Conservation (phyloP, 371 early-diverging fungal genomes). For the Haplosporangium sp. region DNA sequence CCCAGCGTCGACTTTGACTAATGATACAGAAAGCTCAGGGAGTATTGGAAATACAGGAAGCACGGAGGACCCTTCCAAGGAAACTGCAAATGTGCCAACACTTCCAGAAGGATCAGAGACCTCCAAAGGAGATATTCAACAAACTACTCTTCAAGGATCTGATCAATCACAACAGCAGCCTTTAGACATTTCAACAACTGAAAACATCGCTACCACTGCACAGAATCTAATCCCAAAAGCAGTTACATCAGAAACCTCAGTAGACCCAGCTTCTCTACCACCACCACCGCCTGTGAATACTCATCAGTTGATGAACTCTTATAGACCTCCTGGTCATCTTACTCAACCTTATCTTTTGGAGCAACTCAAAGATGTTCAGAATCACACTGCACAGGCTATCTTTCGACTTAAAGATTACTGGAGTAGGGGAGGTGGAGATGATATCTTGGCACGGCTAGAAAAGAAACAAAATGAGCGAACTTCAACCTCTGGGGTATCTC, state of each 20-base stretch:
- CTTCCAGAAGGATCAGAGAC: background rate
- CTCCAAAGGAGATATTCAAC: background rate
- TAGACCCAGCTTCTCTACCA: background rate
- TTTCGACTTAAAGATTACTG: constrained; percentile 45
- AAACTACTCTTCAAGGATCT: constrained; percentile 4
- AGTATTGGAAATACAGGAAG: background rate
- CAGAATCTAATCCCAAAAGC: background rate
- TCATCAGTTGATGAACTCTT: constrained; percentile 28
- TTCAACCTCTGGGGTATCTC: background rate
- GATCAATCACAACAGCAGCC: constrained; percentile 10
- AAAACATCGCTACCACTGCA: background rate
- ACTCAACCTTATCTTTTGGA: constrained; percentile 53
- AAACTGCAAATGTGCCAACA: background rate
- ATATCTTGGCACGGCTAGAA: background rate
- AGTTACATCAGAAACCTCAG: background rate
- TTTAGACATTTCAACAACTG: background rate
- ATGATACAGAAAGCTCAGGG: background rate
- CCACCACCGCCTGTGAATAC: constrained; percentile 13
- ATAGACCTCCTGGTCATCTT: constrained; percentile 43
- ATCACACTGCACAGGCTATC: constrained; percentile 36
- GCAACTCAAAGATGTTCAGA: constrained; percentile 51
- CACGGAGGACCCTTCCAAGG: constrained; percentile 1
- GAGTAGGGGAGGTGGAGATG: constrained; percentile 2
- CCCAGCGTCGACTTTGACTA: background rate
- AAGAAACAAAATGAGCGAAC: background rate